Base-by-base conservation (phyloP, 1,139 yeast genomes). In the Pichia sp. region DNA sequence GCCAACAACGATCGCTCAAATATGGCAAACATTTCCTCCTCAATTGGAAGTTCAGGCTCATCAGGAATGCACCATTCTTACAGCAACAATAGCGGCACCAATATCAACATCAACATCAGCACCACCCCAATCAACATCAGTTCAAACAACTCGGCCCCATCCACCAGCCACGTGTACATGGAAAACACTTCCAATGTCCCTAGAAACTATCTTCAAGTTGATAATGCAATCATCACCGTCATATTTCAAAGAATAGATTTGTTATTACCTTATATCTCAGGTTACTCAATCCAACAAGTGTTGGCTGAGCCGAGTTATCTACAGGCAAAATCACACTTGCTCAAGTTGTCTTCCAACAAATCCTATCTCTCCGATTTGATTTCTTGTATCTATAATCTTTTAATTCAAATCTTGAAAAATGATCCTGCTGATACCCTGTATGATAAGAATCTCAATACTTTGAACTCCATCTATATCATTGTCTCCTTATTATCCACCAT, bases 181-280 rank as follows among this genome's bases (percentile, higher is more conserved):
- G 22, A 27, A 36, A 24, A 20, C 19, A n/a, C 24, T 30, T 22
- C 35, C 15, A 19, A 38, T 19, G 11, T 18, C 9, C 11, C 36
- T 8, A n/a, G 15, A 15, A 21, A 35, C 24, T 27, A 14, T 17
- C 28, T 46, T 18, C 37, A 46, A 8, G 24, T 53, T 9, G 43
- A 49, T 34, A 39, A 42, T 35, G 42, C 59, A 3, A 52, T 60
- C 8, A 59, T 65, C 10, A 55, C 59, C 4, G 55, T 63, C 2
- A 53, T 65, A 6, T 65, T 57, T 39, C 22, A 48, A 18, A 52
- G 67, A 32, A 51, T 66, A 5, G 63, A 60, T 39, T 28, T 47
- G 1, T 21, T 56, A 4, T 50, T 66, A 17, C 69, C 70, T 2
- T 53, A 60, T 19, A 57, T 56, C 37, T 57, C 67, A 3, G 66